Percentiles rank a stretch among this genome's conserved stretches.
phyloP scores from a whole-genome alignment of 345 rosid genomes.

The Populus nigra region DNA sequence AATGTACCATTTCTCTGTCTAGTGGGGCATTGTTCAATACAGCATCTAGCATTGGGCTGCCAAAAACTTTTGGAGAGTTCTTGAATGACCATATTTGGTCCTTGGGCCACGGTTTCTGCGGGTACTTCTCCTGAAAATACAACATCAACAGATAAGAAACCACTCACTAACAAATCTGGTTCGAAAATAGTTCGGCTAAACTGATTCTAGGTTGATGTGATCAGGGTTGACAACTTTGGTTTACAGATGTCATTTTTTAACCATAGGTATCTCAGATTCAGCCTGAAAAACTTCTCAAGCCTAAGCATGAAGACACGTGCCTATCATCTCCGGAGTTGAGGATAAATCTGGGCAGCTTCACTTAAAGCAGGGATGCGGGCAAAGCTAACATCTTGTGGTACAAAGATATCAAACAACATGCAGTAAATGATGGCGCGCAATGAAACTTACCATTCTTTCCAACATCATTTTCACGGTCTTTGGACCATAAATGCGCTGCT shows the following conservation, averaged over 20 bases:
- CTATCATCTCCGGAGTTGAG: neutral
- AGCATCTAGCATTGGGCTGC: constrained; percentile 94
- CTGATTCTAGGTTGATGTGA: neutral
- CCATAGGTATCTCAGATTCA: neutral
- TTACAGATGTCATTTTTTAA: neutral
- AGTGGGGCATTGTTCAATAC: constrained; percentile 47
- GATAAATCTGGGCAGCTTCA: neutral
- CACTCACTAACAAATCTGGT: neutral
- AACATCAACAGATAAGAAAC: neutral
- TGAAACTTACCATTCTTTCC: constrained; percentile 70
- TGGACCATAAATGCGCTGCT: constrained; percentile 82
- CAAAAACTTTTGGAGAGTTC: constrained; percentile 49
- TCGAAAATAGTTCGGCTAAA: neutral
- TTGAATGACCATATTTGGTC: constrained; percentile 92
- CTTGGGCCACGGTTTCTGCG: constrained; percentile 91
- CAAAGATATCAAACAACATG: neutral
- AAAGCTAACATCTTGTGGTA: neutral
- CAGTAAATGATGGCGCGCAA: too few species aligned
- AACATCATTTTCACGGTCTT: constrained; percentile 65
- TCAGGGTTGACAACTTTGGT: neutral
- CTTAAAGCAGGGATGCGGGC: too few species aligned
- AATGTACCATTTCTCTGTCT: constrained; percentile 83
- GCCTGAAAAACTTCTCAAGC: neutral
- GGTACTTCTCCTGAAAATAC: constrained; percentile 66
- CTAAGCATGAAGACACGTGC: neutral